Evolutionary conservation across 768 basidiomycete genomes (phyloP).

Genomic region (Asterophora parasitica): DNA sequence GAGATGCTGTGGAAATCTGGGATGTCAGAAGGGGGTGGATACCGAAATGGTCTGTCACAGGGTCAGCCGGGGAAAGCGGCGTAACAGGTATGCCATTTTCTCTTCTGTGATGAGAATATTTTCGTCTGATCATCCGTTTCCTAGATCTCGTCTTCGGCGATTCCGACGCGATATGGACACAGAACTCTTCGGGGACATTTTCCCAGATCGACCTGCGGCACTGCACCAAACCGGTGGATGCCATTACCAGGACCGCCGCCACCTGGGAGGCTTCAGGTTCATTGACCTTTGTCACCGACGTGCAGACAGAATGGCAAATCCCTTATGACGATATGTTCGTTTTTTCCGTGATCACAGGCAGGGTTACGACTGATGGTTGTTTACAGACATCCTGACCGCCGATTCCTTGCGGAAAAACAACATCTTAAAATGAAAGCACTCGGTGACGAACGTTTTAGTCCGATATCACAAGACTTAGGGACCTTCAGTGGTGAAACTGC

Average conservation of each 20-base stretch:
- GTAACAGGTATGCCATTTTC: conserved; percentile 53
- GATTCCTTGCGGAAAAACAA: conserved; percentile 26
- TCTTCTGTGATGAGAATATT: neutral
- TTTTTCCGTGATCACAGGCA: neutral
- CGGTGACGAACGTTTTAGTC: conserved; percentile 50
- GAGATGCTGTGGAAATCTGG: conserved; percentile 80
- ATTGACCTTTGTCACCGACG: conserved; percentile 62
- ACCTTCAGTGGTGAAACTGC: conserved; percentile 33
- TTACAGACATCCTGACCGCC: conserved; percentile 35
- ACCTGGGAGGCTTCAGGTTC: conserved; percentile 67
- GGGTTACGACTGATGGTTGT: conserved; percentile 3
- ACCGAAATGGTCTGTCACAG: conserved; percentile 75
- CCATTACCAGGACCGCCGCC: conserved; percentile 55
- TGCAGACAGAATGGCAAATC: conserved; percentile 49
- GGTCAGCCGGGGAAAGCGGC: conserved; percentile 63
- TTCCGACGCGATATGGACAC: conserved; percentile 67
- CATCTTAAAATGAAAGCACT: conserved; percentile 46
- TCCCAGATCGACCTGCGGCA: conserved; percentile 74
- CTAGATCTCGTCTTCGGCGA: conserved; percentile 67
- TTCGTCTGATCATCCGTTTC: neutral
- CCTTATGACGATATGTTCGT: conserved; percentile 80
- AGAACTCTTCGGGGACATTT: conserved; percentile 73
- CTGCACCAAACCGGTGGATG: conserved; percentile 59
- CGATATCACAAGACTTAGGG: conserved; percentile 55
- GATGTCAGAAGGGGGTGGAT: conserved; percentile 78